Evolutionary conservation across 768 basidiomycete genomes (phyloP), one percentile per base, ranked within the genome.

Genomic region (Pleurotus ostreatus): DNA sequence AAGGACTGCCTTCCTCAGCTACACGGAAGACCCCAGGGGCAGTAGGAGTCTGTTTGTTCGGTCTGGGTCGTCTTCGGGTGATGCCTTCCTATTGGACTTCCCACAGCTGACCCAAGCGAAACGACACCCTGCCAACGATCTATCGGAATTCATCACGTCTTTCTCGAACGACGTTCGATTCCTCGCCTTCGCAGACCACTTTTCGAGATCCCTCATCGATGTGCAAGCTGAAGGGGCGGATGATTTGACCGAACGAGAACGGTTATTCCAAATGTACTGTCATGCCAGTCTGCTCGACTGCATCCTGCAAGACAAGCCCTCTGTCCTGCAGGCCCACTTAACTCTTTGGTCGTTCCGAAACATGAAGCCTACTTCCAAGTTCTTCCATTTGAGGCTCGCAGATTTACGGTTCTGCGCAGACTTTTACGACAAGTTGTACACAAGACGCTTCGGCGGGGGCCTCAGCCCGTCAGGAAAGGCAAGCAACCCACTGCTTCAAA

Each of bases 11-110:
- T 95, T 94, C 69, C 76, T 98, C 45, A 92, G 91, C 65, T 99
- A 98, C 66, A 88, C 87, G 4, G 90, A 94, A 61, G 97, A 98
- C 68, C 92, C 97, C 0, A 84, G 91, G 61, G 96, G 96, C 7
- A 95, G 93, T 62, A 82, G 94, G 46, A 93, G 91, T 68, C 78
- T 97, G 9, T 95, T 94, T 62, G 88, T 94, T 8, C 85, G 92
- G 11, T 90, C 93, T 13, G 91, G 93, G 15, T 84, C 88, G 12
- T 88, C 91, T 26, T 82, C 86, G 30, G 92, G 92, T 2, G 91
- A 94, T 62, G 82, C 90, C 2, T 91, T 91, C 15, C 86, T 83
- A 0, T 79, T 95, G 13, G 95, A 98, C 65, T 89, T 93, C 62
- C 90, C 94, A 0, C 84, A 87, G 58, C 72, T 86, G 45, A 85